A percentile compares a stretch with the other conserved stretches of the same genome.
Conservation (phyloP, 495 filamentous ascomycete species). For the Xylaria acuta region DNA sequence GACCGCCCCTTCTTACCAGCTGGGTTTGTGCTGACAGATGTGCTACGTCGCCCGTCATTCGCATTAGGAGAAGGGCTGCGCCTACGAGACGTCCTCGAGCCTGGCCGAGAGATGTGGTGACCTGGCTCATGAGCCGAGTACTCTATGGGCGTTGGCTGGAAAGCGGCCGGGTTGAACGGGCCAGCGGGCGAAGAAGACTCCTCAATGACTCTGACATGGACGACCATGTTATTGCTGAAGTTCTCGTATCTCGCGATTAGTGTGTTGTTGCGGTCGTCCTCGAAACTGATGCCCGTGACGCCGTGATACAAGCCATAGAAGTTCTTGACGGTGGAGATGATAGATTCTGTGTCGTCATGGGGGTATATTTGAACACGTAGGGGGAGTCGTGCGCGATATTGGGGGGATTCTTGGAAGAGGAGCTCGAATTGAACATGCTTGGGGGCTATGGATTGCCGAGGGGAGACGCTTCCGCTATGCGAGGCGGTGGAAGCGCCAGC, state of each 20-base stretch:
- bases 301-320: constrained; percentile 88
- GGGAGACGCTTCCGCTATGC: constrained; percentile 53
- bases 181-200: constrained; percentile 58
- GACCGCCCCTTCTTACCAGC: constrained; percentile 67
- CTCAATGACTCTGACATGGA: constrained; percentile 87
- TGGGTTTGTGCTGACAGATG: constrained; percentile 66
- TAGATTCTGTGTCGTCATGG: constrained; percentile 94
- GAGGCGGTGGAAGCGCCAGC: constrained; percentile 38
- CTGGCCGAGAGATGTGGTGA: constrained; percentile 67
- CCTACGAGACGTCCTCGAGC: constrained; percentile 70
- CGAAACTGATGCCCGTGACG: constrained; percentile 83
- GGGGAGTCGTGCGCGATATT: constrained; percentile 78
- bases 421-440: constrained; percentile 89
- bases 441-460: constrained; percentile 56
- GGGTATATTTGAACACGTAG: constrained; percentile 91
- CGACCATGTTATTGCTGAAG: constrained; percentile 83
- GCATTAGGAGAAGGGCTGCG: constrained; percentile 83
- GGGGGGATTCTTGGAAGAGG: constrained; percentile 73
- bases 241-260: constrained; percentile 97
- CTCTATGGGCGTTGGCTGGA: constrained; percentile 45
- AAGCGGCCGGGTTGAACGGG: constrained; percentile 43
- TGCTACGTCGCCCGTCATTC: constrained; percentile 76
- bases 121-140: constrained; percentile 59
- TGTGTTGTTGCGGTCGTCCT: constrained; percentile 82
- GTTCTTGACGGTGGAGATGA: constrained; percentile 95